Conservation (phyloP, 352 stramenopile genomes). For the Globisporangium viniferum region DNA sequence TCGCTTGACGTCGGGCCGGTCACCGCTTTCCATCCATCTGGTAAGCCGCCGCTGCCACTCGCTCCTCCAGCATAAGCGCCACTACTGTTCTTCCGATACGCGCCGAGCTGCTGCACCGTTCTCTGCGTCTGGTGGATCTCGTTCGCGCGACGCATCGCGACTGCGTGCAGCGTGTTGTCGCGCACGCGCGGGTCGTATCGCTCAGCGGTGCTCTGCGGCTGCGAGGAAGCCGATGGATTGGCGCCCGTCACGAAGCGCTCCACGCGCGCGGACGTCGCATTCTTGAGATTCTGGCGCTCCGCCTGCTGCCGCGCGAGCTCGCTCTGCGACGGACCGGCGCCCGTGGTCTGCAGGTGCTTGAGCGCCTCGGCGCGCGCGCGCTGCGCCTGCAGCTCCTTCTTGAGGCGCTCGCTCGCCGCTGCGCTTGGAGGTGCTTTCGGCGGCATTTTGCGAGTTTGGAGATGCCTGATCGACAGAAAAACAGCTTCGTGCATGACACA, state of each 20-base stretch:
- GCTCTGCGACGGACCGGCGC: conserved; percentile 60
- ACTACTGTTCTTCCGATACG: background rate
- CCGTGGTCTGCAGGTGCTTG: conserved; percentile 56
- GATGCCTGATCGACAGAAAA: background rate
- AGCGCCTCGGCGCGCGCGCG: conserved; percentile 59
- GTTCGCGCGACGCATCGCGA: conserved; percentile 42
- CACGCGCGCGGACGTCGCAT: conserved; percentile 37
- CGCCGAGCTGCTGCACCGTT: conserved; percentile 12
- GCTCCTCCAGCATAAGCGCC: background rate
- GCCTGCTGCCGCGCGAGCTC: conserved; percentile 63
- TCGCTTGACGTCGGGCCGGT: conserved; percentile 49
- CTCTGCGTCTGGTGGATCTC: conserved; percentile 36
- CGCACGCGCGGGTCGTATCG: conserved; percentile 43
- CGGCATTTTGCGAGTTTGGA: background rate
- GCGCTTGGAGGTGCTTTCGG: conserved; percentile 28
- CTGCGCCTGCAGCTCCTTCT: conserved; percentile 62
- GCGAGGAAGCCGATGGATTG: conserved; percentile 11
- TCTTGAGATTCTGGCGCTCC: conserved; percentile 47
- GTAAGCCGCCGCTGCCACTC: conserved; percentile 21
- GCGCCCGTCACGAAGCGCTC: conserved; percentile 29
- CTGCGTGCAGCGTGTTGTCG: conserved; percentile 77
- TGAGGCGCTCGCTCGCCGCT: conserved; percentile 30
- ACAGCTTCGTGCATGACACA: too few species aligned
- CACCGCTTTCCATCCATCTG: conserved; percentile 51
- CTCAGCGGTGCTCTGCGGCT: conserved; percentile 16